phyloP scores from a whole-genome alignment of 2,329 filamentous ascomycete genomes.

The Colletotrichum sp. region DNA sequence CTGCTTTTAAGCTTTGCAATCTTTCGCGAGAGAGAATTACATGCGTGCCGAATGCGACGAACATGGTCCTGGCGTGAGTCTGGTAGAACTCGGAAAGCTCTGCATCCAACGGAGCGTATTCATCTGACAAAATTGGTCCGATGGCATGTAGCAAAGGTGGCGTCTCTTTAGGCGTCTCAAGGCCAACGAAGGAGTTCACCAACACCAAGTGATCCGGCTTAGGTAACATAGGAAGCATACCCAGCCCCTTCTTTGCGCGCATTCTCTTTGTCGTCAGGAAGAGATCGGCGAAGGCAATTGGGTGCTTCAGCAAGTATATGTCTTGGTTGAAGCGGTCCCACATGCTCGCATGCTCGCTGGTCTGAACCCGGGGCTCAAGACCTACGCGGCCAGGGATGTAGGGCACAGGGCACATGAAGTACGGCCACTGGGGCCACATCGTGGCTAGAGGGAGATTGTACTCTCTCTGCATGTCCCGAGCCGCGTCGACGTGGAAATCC shows the following conservation, averaged over 20 bases:
- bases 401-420: conserved; percentile 36
- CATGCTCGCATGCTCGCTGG: conserved; percentile 42
- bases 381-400: conserved; percentile 48
- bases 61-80: conserved; percentile 35
- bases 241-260: conserved; percentile 38
- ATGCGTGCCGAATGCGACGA: conserved; percentile 46
- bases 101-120: conserved; percentile 34
- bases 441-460: conserved; percentile 42
- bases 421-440: conserved; percentile 47
- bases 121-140: conserved; percentile 43
- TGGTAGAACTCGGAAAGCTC: conserved; percentile 31
- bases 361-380: conserved; percentile 39
- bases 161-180: conserved; percentile 45
- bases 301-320: neutral
- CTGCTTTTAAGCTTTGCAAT: conserved; percentile 31
- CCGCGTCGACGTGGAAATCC: conserved; percentile 47
- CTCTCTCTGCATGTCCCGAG: conserved; percentile 41
- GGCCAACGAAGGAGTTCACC: conserved; percentile 48
- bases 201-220: conserved; percentile 47
- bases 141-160: conserved; percentile 42
- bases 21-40: conserved; percentile 33
- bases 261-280: conserved; percentile 22
- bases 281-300: neutral
- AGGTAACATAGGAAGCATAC: conserved; percentile 28
- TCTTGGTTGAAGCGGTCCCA: conserved; percentile 33